These are phyloP conservation scores for Solanum hybrid DNA, from an alignment of 305 asterid species.

Conservation along the genomic window DNA sequence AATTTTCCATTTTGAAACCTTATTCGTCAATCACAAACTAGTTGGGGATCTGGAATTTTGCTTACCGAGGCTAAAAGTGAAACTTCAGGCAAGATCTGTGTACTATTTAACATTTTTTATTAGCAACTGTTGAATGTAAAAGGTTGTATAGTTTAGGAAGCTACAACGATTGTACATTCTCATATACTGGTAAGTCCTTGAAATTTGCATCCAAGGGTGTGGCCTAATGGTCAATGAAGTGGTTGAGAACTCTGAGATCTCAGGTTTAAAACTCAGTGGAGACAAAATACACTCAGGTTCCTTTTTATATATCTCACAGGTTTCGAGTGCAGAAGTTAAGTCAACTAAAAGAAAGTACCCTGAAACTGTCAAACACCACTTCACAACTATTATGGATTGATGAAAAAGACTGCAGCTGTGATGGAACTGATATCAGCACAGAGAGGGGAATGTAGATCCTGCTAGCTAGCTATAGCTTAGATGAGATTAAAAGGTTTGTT, in stretches of 20 bases:
- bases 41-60: background rate
- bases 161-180: background rate
- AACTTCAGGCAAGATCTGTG: background rate
- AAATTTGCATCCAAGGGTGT: background rate
- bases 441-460: too few relatives aligned
- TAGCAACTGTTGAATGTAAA: background rate
- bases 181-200: background rate
- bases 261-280: background rate
- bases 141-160: background rate
- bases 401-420: conserved; percentile 19
- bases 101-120: background rate
- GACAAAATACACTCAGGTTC: background rate
- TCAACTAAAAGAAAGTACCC: conserved; percentile 31
- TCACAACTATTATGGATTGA: conserved; percentile 66
- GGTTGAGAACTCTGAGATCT: background rate
- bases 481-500: too few relatives aligned
- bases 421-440: too few relatives aligned
- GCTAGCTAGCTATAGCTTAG: too few relatives aligned
- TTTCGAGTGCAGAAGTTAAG: conserved; percentile 42
- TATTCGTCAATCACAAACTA: background rate
- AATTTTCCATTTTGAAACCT: background rate
- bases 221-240: background rate
- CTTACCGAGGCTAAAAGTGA: background rate
- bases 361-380: conserved; percentile 44
- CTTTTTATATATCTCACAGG: background rate